A percentile compares a stretch with the other conserved stretches of the same genome.
Conservation (phyloP, 2,329 filamentous ascomycete genomes). For the Talaromyces sp. region DNA sequence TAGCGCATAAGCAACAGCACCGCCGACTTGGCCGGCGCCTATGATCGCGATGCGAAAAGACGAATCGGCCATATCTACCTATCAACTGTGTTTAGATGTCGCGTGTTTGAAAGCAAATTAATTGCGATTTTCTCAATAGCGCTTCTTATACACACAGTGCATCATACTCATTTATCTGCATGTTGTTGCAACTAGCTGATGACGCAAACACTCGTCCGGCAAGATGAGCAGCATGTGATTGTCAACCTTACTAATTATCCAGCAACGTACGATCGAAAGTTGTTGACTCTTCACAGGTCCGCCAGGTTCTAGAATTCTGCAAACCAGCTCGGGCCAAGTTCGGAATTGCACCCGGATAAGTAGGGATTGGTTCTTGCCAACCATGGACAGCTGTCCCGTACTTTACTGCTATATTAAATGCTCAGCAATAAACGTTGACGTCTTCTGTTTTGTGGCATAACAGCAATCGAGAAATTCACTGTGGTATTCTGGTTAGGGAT, state of each 20-base stretch:
- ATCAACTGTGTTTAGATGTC: not conserved
- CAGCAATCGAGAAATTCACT: not conserved
- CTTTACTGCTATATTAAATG: not conserved
- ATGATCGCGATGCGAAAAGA: not conserved
- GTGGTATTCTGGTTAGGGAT: not conserved
- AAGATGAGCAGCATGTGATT: not conserved
- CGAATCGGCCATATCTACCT: not conserved
- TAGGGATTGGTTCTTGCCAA: not conserved
- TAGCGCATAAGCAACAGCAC: slow-evolving; percentile 51
- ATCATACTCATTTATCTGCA: not conserved
- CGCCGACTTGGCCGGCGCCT: slow-evolving; percentile 17
- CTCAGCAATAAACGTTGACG: not conserved
- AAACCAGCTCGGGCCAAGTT: not conserved
- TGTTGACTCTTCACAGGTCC: not conserved
- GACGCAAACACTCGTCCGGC: not conserved
- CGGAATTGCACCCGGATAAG: not conserved
- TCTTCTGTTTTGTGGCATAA: not conserved
- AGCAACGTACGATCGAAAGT: not conserved
- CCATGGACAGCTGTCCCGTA: not conserved
- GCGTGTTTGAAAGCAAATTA: not conserved
- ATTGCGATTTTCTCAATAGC: not conserved
- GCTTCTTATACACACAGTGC: not conserved
- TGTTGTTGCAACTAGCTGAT: not conserved
- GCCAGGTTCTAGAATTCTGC: not conserved
- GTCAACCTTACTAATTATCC: not conserved